Evolutionary conservation across 352 stramenopile genomes (phyloP), one percentile per base, ranked within the genome.

Genomic region (Globisporangium polare): DNA sequence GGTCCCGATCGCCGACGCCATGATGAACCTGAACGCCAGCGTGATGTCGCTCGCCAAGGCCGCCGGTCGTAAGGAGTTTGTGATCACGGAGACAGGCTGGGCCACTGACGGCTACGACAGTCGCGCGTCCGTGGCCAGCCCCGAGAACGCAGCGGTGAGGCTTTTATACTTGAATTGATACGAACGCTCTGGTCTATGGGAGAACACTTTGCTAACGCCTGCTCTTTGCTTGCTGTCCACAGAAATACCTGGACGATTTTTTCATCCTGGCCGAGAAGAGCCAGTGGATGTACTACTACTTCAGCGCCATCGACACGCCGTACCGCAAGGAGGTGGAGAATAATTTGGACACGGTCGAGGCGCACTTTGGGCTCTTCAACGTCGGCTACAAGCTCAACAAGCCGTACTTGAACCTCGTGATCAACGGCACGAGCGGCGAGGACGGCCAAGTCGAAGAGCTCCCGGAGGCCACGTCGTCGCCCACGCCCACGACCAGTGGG

Each of bases 71-170:
- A 91, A 89, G 72, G 64, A 72, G 56, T 74, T 89, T n/a, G 64
- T 88, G 57, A 67, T 91, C 13, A 74, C 71, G n/a, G 82, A 91
- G 69, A 89, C 80, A 3, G 82, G 82, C 15, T 91, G 82, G 82
- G 68, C 79, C 3, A 78, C 68, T 37, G 58, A 74, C 45, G 79
- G 82, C 50, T 59, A 39, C 35, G 62, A 72, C 56, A 33, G 45
- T 0, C 67, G 29, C 6, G 74, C 77, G 17, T 81, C 73, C 55
- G 22, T 64, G 3, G 78, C 81, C 41, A 74, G 68, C 9, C 51
- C 69, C 0, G 59, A 49, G 8, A 83, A 76, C 39, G 74, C 71
- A 15, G 76, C 68, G 53, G 58, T 59, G 39, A 24, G 58, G 10
- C 9, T n/a, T 61, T 9, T 1, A 42, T 6, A 6, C 17, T 37